phyloP scores from a whole-genome alignment of 306 rosid species.

The Arachis stenosperma region DNA sequence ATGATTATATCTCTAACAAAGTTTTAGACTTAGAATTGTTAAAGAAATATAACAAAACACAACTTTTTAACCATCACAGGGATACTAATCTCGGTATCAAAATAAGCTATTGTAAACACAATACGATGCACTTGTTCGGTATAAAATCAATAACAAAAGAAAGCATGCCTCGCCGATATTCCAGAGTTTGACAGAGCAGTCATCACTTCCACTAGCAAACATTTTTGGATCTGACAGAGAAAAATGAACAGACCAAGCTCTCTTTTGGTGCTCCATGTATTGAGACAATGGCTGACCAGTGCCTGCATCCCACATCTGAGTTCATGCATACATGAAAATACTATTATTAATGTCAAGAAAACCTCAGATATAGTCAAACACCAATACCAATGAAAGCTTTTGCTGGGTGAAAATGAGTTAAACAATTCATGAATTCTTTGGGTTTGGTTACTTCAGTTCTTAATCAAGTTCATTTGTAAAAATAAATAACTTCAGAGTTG shows the following conservation, averaged over 20 bases:
- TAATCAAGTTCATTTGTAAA: neutral
- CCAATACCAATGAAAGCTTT: slow-evolving; percentile 16
- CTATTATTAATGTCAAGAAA: slow-evolving; percentile 30
- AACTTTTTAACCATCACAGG: too few relatives aligned
- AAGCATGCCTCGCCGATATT: slow-evolving; percentile 78
- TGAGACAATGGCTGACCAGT: slow-evolving; percentile 83
- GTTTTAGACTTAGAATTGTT: too few relatives aligned
- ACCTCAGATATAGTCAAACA: slow-evolving; percentile 13
- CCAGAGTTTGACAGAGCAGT: slow-evolving; percentile 88
- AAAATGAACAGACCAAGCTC: slow-evolving; percentile 97
- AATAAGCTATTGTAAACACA: too few relatives aligned
- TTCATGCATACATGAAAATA: slow-evolving; percentile 40
- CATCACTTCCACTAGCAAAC: slow-evolving; percentile 97
- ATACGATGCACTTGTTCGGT: too few relatives aligned
- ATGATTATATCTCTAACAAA: too few relatives aligned
- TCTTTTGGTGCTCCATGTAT: slow-evolving; percentile 76
- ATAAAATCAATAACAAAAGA: slow-evolving; percentile 35
- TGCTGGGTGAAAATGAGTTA: neutral
- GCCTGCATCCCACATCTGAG: slow-evolving; percentile 91
- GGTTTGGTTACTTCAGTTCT: neutral
- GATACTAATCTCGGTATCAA: too few relatives aligned
- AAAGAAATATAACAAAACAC: too few relatives aligned
- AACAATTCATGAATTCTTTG: neutral
- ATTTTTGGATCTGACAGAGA: slow-evolving; percentile 77
- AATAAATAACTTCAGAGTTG: too few relatives aligned